Base-by-base conservation (phyloP, 2,329 filamentous ascomycete genomes). In the Exophiala xenobiotica region DNA sequence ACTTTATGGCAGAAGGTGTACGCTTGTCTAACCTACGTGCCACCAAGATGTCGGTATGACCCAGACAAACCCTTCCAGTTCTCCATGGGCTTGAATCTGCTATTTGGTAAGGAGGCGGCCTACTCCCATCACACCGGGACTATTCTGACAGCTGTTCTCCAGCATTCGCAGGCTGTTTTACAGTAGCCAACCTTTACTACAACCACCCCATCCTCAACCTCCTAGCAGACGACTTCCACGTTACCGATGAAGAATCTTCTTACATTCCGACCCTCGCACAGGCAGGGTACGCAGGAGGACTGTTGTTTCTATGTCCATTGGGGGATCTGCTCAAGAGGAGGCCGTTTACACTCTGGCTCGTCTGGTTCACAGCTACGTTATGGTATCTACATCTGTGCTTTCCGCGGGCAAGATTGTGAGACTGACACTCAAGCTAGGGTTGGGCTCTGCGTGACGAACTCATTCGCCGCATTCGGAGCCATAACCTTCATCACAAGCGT, bases 121-220 rank as follows among this genome's bases (percentile, higher is more conserved):
- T n/a, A n/a, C n/a, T n/a, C n/a, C n/a, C n/a, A n/a, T n/a, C n/a
- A n/a, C n/a, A n/a, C n/a, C n/a, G n/a, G n/a, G n/a, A n/a, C n/a
- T n/a, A n/a, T n/a, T n/a, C 43, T 54, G 44, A 54, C 43, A 19
- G 12, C 19, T 26, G 31, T 64, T 0, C 62, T 66, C 46, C 66
- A 68, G 56, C 49, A 12, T 60, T 57, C 49, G 56, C 78, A 2
- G 70, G 72, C 0, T 78, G 82, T 4, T 83, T 89, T 59, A 88
- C 86, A 0, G 88, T 91, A 6, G 87, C 87, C 8, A 91, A 91
- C 60, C 72, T 92, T 3, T 92, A 92, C 70, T 90, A 92, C 68
- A 88, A 80, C 53, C 88, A 91, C 62, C 87, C 88, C 0, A 87
- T 92, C 41, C 73, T 92, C 14, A 88, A 90, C 63, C 80, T 87